Evolutionary conservation across 495 filamentous ascomycete species (phyloP).

Genomic region (Rusavskia elegans): DNA sequence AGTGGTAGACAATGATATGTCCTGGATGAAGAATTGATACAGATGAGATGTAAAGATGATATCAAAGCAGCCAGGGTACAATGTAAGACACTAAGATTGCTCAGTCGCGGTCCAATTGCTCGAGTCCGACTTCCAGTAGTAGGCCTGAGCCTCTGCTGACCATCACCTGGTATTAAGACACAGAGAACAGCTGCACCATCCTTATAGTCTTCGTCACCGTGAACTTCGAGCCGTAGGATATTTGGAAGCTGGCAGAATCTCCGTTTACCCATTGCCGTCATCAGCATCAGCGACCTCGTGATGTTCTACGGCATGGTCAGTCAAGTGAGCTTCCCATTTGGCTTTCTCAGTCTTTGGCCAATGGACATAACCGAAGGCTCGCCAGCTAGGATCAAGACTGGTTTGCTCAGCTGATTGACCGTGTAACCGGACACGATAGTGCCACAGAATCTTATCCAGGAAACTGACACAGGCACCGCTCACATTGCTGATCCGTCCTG

Average conservation of each 20-base stretch:
- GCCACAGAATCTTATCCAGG: neutral
- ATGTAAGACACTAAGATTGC: no score
- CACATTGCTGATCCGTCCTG: neutral
- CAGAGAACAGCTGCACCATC: no score
- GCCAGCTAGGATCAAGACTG: slow-evolving; percentile 1
- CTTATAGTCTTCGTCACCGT: slow-evolving; percentile 6
- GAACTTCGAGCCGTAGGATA: slow-evolving; percentile 9
- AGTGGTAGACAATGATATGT: no score
- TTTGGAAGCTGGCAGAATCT: slow-evolving; percentile 14
- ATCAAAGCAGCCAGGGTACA: no score
- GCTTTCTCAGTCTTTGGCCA: slow-evolving; percentile 7
- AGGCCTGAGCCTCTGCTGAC: no score
- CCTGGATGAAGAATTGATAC: no score
- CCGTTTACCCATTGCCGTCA: slow-evolving; percentile 4
- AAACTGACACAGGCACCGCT: slow-evolving; percentile 2
- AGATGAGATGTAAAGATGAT: no score
- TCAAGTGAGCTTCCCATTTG: slow-evolving; percentile 2
- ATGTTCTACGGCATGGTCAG: slow-evolving; percentile 8
- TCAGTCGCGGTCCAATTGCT: no score
- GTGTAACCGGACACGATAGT: slow-evolving; percentile 3
- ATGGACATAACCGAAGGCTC: slow-evolving; percentile 3
- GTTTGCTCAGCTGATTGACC: slow-evolving; percentile 2
- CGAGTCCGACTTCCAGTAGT: no score
- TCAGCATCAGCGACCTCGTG: slow-evolving; percentile 5
- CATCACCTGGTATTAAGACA: no score